Percentiles rank a stretch among this genome's conserved stretches.
phyloP scores from a whole-genome alignment of 2,329 filamentous ascomycete species.

The Stagonosporopsis rhizophila region DNA sequence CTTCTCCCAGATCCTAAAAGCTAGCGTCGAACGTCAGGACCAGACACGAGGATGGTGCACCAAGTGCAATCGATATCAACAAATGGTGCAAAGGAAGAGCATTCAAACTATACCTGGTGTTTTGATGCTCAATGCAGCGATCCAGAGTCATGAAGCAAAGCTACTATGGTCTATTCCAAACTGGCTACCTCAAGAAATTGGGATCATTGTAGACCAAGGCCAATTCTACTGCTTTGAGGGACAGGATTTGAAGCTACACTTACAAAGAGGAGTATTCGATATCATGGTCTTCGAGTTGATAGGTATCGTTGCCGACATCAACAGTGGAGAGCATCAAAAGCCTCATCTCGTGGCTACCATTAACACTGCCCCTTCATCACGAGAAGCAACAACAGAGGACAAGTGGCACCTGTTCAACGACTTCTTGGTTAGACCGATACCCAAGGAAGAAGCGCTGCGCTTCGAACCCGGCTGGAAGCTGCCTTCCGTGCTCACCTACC shows the following conservation, averaged over 20 bases:
- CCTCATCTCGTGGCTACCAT: slow-evolving; percentile 90
- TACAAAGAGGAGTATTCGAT: slow-evolving; percentile 79
- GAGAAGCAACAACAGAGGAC: slow-evolving; percentile 64
- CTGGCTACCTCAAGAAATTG: slow-evolving; percentile 93
- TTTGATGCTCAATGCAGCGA: slow-evolving; percentile 84
- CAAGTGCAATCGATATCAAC: slow-evolving; percentile 88
- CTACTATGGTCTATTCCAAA: slow-evolving; percentile 87
- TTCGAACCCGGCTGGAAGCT: slow-evolving; percentile 94
- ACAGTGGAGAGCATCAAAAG: slow-evolving; percentile 83
- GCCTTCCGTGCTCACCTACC: slow-evolving; percentile 86
- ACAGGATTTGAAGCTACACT: slow-evolving; percentile 80
- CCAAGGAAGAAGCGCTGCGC: slow-evolving; percentile 81
- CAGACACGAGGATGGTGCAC: slow-evolving; percentile 93
- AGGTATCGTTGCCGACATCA: slow-evolving; percentile 88
- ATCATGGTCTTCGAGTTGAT: slow-evolving; percentile 91
- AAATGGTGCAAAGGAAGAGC: slow-evolving; percentile 82
- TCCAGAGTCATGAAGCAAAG: slow-evolving; percentile 75
- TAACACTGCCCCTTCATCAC: slow-evolving; percentile 76
- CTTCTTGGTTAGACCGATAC: slow-evolving; percentile 84
- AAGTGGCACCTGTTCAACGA: slow-evolving; percentile 98
- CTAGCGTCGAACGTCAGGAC: slow-evolving; percentile 87
- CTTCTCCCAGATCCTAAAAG: slow-evolving; percentile 92
- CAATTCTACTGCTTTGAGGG: slow-evolving; percentile 96
- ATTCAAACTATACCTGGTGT: slow-evolving; percentile 83
- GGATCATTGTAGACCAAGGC: slow-evolving; percentile 87